A percentile compares a stretch with the other conserved stretches of the same genome.
Evolutionary conservation across 768 basidiomycete genomes (phyloP).

Genomic region (Asterophora parasitica): DNA sequence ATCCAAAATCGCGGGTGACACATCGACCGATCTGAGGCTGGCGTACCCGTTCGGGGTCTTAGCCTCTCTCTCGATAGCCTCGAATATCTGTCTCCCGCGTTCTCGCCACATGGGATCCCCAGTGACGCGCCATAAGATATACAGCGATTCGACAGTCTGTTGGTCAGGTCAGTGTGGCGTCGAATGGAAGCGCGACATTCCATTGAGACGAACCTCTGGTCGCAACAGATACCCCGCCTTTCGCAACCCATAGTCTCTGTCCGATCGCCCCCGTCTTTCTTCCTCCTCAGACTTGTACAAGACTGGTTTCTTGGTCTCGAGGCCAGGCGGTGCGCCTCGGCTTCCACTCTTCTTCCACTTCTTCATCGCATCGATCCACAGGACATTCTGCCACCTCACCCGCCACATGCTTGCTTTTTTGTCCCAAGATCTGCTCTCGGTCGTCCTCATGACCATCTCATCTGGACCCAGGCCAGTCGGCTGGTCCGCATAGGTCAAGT

Average conservation of each 20-base stretch:
- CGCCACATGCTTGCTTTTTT: conserved; percentile 16
- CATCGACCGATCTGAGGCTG: conserved; percentile 45
- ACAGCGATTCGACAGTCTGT: conserved; percentile 71
- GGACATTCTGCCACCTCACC: conserved; percentile 16
- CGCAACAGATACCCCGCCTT: conserved; percentile 52
- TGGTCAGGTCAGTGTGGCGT: conserved; percentile 1
- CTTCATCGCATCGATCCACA: conserved; percentile 48
- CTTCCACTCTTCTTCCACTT: conserved; percentile 45
- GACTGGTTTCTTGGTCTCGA: conserved; percentile 38
- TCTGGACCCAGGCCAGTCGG: conserved; percentile 68
- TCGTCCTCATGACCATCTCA: conserved; percentile 37
- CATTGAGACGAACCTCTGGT: conserved; percentile 53
- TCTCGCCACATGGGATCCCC: conserved; percentile 65
- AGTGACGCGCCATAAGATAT: conserved; percentile 66
- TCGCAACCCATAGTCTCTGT: conserved; percentile 51
- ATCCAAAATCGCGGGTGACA: conserved; percentile 29
- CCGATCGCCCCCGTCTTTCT: conserved; percentile 19
- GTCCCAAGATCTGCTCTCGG: conserved; percentile 18
- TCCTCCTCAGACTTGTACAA: conserved; percentile 26
- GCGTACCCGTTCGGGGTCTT: conserved; percentile 62
- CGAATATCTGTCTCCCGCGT: conserved; percentile 66
- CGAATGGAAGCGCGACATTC: neutral
- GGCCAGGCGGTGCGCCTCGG: conserved; percentile 48
- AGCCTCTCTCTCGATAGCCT: conserved; percentile 57
- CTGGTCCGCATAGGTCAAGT: conserved; percentile 66